Percentiles rank a stretch among this genome's conserved stretches.
Conservation (phyloP, 1,284 basidiomycete genomes). For the Thelephora terrestris region DNA sequence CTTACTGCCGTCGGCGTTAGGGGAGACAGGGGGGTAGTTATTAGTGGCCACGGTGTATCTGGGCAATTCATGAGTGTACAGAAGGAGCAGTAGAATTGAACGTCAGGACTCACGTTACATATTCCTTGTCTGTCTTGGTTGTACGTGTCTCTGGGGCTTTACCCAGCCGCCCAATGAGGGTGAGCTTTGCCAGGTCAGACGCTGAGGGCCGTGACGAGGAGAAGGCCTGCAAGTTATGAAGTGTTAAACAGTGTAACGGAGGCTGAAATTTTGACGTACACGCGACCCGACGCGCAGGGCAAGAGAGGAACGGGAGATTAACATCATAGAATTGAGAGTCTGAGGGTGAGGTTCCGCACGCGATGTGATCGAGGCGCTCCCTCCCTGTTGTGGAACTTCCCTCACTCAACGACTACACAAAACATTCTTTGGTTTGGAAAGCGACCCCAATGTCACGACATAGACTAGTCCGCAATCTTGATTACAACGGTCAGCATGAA, state of each 20-base stretch:
- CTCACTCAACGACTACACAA: not conserved
- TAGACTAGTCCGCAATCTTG: slow-evolving; percentile 82
- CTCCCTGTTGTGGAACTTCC: not conserved
- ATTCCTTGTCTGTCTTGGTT: slow-evolving; percentile 70
- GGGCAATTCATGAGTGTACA: not conserved
- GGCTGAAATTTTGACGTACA: slow-evolving; percentile 27
- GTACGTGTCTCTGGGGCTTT: slow-evolving; percentile 58
- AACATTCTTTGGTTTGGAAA: not conserved
- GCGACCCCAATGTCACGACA: slow-evolving; percentile 70
- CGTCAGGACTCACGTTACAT: slow-evolving; percentile 44
- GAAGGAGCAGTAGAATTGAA: not conserved
- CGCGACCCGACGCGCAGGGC: slow-evolving; percentile 33
- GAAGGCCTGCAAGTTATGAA: slow-evolving; percentile 42
- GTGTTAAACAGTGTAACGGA: not conserved
- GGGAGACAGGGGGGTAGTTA: slow-evolving; percentile 47
- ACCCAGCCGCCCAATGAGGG: slow-evolving; percentile 64
- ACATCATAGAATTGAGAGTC: slow-evolving; percentile 30
- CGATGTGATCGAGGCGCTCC: not conserved
- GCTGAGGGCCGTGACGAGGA: slow-evolving; percentile 46
- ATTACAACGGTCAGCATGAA: slow-evolving; percentile 60
- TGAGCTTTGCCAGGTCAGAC: slow-evolving; percentile 61
- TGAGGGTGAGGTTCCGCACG: not conserved
- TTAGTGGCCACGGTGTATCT: slow-evolving; percentile 65
- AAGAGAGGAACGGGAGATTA: slow-evolving; percentile 33
- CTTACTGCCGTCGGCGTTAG: slow-evolving; percentile 52